phyloP scores from a whole-genome alignment of 257 asterid genomes.

The Misopates orontium region DNA sequence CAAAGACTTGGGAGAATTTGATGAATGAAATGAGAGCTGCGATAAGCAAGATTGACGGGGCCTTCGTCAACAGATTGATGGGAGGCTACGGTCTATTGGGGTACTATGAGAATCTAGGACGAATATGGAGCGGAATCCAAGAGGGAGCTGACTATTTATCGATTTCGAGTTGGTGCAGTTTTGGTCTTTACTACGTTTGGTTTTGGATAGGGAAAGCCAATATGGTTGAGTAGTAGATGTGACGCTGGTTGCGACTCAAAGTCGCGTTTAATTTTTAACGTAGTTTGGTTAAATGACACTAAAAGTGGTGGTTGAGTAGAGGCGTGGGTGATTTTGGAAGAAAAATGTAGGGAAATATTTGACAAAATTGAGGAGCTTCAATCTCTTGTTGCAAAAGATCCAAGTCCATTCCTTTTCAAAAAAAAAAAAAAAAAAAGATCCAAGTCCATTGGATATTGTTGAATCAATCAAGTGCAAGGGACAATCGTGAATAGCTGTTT shows the following conservation, averaged over 20 bases:
- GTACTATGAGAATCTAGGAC: neutral
- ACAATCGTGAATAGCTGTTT: no score
- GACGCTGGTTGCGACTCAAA: conserved; percentile 38
- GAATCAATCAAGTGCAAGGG: neutral
- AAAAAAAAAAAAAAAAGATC: no score
- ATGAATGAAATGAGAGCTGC: conserved; percentile 9
- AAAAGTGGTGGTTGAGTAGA: conserved; percentile 63
- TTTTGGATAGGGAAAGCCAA: conserved; percentile 84
- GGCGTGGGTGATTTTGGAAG: conserved; percentile 89
- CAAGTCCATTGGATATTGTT: conserved; percentile 44
- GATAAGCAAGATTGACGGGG: conserved; percentile 3
- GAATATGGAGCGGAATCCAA: neutral
- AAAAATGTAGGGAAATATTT: conserved; percentile 51
- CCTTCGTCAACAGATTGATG: neutral
- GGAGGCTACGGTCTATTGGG: neutral
- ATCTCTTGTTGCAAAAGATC: conserved; percentile 42
- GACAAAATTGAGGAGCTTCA: conserved; percentile 41
- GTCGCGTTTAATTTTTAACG: conserved; percentile 56
- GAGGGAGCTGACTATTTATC: no score
- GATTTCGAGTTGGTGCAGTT: conserved; percentile 62
- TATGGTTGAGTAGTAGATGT: conserved; percentile 63
- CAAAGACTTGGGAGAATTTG: neutral
- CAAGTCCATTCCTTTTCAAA: no score
- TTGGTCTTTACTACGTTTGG: conserved; percentile 67
- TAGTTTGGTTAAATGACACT: conserved; percentile 51